These are phyloP conservation scores for Yarrowia porcina DNA, from an alignment of 805 yeast genomes.

Conservation along the genomic window DNA sequence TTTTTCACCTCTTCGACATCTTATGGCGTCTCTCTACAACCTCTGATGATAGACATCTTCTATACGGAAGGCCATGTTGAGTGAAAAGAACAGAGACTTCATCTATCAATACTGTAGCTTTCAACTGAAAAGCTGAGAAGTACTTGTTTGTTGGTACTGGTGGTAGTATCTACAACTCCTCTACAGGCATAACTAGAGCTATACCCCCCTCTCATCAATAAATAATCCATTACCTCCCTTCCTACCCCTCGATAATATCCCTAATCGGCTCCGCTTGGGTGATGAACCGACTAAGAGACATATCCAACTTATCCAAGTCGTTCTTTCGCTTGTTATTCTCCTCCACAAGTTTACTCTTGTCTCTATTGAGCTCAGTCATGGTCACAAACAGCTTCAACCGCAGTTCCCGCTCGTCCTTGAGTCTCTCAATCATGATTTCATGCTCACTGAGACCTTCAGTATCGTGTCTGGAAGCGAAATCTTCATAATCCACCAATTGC, in stretches of 20 bases:
- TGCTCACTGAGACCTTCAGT: constrained; percentile 20
- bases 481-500: constrained; percentile 11
- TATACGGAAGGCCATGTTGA: no score
- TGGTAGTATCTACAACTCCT: no score
- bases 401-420: constrained; percentile 33
- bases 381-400: constrained; percentile 31
- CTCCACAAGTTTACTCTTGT: constrained; percentile 25
- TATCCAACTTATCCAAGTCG: constrained; percentile 28
- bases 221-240: not conserved
- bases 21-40: no score
- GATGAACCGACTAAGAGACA: not conserved
- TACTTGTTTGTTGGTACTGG: no score
- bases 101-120: no score
- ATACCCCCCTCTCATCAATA: no score
- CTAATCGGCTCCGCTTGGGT: constrained; percentile 18
- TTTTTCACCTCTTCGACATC: no score
- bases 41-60: no score
- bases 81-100: no score
- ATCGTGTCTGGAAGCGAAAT: constrained; percentile 26
- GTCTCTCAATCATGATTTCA: constrained; percentile 31
- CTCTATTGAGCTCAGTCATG: constrained; percentile 29
- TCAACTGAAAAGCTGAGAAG: no score
- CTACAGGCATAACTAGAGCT: no score
- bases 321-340: constrained; percentile 28
- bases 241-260: constrained; percentile 10